Evolutionary conservation across 2,329 filamentous ascomycete species (phyloP), one percentile per base, ranked within the genome.

Genomic region (Drechslerella dactyloides): DNA sequence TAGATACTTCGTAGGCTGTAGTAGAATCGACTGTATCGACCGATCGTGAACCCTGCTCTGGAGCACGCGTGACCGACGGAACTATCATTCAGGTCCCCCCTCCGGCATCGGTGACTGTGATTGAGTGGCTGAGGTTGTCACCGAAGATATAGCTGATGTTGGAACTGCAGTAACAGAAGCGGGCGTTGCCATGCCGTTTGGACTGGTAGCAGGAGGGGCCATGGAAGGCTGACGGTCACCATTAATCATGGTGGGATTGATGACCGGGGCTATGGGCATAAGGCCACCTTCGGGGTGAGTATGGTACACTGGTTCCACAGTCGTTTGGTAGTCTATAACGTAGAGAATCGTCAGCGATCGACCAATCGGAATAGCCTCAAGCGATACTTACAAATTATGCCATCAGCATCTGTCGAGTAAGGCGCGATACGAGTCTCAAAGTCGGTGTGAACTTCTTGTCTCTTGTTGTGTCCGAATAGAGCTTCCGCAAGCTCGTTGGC

Each of bases 101-200:
- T 19, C 52, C 60, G 7, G 51, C 66, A 13, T 63, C 52, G 1
- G 66, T 70, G 23, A 70, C 66, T 5, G 53, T 59, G n/a, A 37
- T 11, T 11, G 37, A 19, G 40, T 51, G 19, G 10, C 46, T 40
- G 13, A 27, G 51, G 24, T 53, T 53, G 4, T 37, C 23, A 17
- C 64, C 54, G n/a, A 23, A 48, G 51, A 70, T 60, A 44, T 59
- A 24, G 17, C 55, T 50, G 23, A 48, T 23, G n/a, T 17, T 55
- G 19, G 21, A 59, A 5, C 17, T 59, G 10, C 53, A 59, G 21
- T 66, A 46, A 4, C 62, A 35, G 23, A 59, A 48, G 37, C 48
- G 53, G 15, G 50, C 7, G 46, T 60, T 66, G n/a, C n/a, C n/a
- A n/a, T n/a, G n/a, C n/a, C n/a, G n/a, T n/a, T n/a, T n/a, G 35